Evolutionary conservation across 768 basidiomycete genomes (phyloP).

Genomic region (Podaxis sp.): DNA sequence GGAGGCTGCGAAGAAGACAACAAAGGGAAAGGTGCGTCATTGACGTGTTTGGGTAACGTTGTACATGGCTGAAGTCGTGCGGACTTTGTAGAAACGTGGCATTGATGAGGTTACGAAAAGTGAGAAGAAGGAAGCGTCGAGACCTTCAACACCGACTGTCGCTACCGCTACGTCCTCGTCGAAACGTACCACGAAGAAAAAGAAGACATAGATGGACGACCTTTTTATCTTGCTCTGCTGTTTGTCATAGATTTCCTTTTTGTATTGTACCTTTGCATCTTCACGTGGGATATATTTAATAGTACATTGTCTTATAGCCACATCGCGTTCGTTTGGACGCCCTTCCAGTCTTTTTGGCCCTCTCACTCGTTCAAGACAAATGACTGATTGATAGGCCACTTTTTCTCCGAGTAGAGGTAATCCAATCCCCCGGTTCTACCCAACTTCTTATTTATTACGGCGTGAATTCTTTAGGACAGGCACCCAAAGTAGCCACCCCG

Average conservation of each 20-base stretch:
- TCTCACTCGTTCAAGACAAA: no score
- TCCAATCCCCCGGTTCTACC: no score
- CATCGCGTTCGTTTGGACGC: no score
- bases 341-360: no score
- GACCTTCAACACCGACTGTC: slow-evolving; percentile 54
- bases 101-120: slow-evolving; percentile 62
- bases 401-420: no score
- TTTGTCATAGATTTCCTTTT: background rate
- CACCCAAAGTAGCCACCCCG: no score
- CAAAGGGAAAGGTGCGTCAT: slow-evolving; percentile 62
- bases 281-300: background rate
- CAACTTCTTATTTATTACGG: no score
- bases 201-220: slow-evolving; percentile 44
- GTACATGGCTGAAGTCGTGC: slow-evolving; percentile 4
- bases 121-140: slow-evolving; percentile 50
- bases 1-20: slow-evolving; percentile 61
- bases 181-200: slow-evolving; percentile 67
- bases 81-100: slow-evolving; percentile 57
- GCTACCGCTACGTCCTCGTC: slow-evolving; percentile 42
- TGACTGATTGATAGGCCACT: no score
- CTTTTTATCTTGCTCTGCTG: background rate
- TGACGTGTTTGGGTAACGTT: background rate
- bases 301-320: background rate
- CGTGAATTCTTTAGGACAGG: no score
- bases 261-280: background rate